Evolutionary conservation across 2,329 filamentous ascomycete genomes (phyloP).

Genomic region (Xylariaceae sp.): DNA sequence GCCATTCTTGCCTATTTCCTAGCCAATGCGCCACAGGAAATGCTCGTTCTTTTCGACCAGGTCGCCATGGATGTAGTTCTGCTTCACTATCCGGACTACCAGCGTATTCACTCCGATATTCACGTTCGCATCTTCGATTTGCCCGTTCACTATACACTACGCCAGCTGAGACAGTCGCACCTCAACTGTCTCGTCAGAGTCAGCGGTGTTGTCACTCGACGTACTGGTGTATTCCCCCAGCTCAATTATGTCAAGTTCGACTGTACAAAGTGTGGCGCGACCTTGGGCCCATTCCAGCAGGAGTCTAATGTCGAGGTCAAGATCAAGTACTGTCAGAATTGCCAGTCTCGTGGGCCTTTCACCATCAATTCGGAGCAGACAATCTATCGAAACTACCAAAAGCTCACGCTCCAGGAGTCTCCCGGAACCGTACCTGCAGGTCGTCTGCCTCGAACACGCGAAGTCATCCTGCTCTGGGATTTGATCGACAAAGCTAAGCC

Average conservation of each 20-base stretch:
- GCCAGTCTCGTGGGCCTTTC: constrained; percentile 91
- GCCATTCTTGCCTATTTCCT: constrained; percentile 93
- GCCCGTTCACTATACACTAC: constrained; percentile 89
- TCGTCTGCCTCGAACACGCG: constrained; percentile 84
- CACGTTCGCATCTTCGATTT: constrained; percentile 95
- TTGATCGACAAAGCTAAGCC: constrained; percentile 95
- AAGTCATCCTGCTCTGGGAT: constrained; percentile 95
- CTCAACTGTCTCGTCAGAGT: constrained; percentile 94
- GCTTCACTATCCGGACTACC: constrained; percentile 94
- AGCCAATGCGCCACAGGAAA: constrained; percentile 90
- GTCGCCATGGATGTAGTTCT: constrained; percentile 95
- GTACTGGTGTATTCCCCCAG: constrained; percentile 94
- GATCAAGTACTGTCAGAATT: constrained; percentile 93
- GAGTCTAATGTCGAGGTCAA: constrained; percentile 96
- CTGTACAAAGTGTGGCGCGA: constrained; percentile 86
- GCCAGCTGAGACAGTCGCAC: constrained; percentile 90
- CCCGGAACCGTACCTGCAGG: constrained; percentile 95
- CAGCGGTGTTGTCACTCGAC: constrained; percentile 87
- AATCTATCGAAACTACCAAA: constrained; percentile 97
- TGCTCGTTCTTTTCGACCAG: constrained; percentile 92
- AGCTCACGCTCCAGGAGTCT: constrained; percentile 92
- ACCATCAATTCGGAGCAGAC: constrained; percentile 96
- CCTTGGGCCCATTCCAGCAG: constrained; percentile 92
- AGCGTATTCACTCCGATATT: constrained; percentile 94
- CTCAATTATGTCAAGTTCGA: constrained; percentile 98